Evolutionary conservation across 179 eudicot species (phyloP).

Genomic region (Spinacia oleracea): DNA sequence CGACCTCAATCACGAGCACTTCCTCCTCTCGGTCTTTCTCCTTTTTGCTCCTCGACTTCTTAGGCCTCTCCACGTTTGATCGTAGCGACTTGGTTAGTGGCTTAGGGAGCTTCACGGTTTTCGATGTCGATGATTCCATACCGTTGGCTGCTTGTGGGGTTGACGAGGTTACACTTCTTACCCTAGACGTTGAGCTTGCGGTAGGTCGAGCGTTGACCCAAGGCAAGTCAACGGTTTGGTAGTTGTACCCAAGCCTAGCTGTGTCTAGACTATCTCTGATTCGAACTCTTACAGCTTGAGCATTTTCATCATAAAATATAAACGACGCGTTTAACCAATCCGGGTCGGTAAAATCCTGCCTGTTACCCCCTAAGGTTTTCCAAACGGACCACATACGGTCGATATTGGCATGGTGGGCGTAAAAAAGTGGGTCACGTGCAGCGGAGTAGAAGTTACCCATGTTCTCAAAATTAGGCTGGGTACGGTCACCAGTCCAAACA

Average conservation of each 20-base stretch:
- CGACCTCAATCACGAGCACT: conserved; percentile 59
- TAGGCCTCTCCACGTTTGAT: conserved; percentile 56
- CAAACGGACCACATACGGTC: conserved; percentile 78
- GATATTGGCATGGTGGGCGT: conserved; percentile 61
- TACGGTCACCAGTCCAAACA: conserved; percentile 60
- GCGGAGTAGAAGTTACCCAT: conserved; percentile 91
- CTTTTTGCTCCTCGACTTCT: conserved; percentile 53
- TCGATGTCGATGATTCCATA: conserved; percentile 13
- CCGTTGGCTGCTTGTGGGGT: conserved; percentile 32
- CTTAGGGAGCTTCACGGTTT: conserved; percentile 42
- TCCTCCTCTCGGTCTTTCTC: conserved; percentile 71
- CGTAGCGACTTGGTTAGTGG: conserved; percentile 40
- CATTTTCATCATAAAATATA: conserved; percentile 75
- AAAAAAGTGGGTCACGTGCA: conserved; percentile 71
- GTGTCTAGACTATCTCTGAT: conserved; percentile 61
- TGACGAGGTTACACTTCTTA: conserved; percentile 10
- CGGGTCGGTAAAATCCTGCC: conserved; percentile 51
- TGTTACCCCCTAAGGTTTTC: conserved; percentile 52
- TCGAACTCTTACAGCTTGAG: conserved; percentile 52
- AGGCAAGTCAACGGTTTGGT: conserved; percentile 67
- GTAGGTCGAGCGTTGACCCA: conserved; percentile 55
- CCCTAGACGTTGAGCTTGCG: conserved; percentile 31
- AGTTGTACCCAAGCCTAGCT: conserved; percentile 53
- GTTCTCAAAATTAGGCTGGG: conserved; percentile 57
- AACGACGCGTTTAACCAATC: conserved; percentile 65